Conservation (phyloP, 1,284 basidiomycete genomes). For the Cutaneotrichosporon sp. region DNA sequence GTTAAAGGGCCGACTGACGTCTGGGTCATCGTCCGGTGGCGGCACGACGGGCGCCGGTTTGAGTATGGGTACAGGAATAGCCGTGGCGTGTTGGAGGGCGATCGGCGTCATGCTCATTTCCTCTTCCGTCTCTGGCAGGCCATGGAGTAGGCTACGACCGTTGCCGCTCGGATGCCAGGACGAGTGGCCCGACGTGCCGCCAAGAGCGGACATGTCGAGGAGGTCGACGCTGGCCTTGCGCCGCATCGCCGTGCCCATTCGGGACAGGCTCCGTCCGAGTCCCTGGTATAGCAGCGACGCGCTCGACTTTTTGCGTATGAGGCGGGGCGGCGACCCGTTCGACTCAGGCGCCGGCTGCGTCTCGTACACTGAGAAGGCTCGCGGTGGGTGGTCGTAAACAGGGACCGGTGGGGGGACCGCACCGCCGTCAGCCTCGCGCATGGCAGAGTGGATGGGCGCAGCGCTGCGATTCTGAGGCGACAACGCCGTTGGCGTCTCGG, state of each 20-base stretch:
- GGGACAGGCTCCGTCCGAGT: slow-evolving; percentile 24
- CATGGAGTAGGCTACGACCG: no score
- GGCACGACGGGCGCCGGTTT: background rate
- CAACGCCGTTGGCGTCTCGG: no score
- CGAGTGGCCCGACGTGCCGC: background rate
- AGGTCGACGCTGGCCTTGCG: background rate
- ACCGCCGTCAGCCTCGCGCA: no score
- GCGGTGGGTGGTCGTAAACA: no score
- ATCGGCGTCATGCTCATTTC: no score
- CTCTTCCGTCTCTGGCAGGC: no score
- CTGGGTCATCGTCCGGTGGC: background rate
- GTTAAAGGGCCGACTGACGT: slow-evolving; percentile 39
- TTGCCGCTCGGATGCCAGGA: background rate
- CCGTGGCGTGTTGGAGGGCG: no score
- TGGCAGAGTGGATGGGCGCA: no score
- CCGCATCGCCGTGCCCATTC: slow-evolving; percentile 31
- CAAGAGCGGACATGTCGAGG: background rate
- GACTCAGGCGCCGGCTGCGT: background rate
- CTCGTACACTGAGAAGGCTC: background rate
- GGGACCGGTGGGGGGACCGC: no score
- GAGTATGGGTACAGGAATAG: no score
- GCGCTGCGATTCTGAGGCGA: no score
- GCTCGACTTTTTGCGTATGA: slow-evolving; percentile 21
- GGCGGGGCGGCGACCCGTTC: background rate
- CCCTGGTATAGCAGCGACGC: slow-evolving; percentile 20